phyloP scores from a whole-genome alignment of 805 yeast genomes.

The Candida patagonica region DNA sequence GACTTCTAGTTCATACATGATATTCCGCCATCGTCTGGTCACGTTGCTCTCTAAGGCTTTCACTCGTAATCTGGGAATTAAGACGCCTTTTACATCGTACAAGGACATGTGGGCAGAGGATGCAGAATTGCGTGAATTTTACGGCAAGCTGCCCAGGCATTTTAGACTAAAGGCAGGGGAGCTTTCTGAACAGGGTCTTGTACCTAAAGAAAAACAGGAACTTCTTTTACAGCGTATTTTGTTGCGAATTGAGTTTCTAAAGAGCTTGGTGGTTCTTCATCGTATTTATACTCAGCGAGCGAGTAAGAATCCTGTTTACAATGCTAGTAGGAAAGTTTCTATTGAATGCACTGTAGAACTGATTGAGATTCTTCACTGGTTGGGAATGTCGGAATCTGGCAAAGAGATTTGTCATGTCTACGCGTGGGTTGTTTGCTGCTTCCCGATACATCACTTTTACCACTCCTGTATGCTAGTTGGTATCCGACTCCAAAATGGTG shows the following conservation, averaged over 20 bases:
- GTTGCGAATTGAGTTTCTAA: constrained; percentile 23
- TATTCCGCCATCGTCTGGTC: constrained; percentile 12
- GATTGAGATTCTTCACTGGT: constrained; percentile 15
- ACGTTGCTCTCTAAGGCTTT: constrained; percentile 8
- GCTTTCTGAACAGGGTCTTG: constrained; percentile 10
- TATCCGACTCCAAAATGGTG: background rate
- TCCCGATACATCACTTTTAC: constrained; percentile 10
- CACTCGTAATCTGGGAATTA: constrained; percentile 8
- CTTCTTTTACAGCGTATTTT: constrained; percentile 23
- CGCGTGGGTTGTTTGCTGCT: constrained; percentile 11
- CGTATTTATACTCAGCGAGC: constrained; percentile 13
- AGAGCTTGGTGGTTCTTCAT: constrained; percentile 24
- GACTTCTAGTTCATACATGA: constrained; percentile 17
- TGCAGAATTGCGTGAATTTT: constrained; percentile 19
- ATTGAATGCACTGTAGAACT: constrained; percentile 14
- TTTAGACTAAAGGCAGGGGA: constrained; percentile 15
- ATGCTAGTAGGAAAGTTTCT: constrained; percentile 10
- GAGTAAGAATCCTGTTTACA: constrained; percentile 5
- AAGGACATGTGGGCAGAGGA: constrained; percentile 20
- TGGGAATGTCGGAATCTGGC: constrained; percentile 9
- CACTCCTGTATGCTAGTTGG: constrained; percentile 13
- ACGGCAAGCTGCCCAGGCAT: constrained; percentile 18
- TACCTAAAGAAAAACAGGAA: constrained; percentile 12
- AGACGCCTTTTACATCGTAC: constrained; percentile 5
- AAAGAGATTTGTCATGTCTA: constrained; percentile 7